These are phyloP conservation scores for Kodamaea laetipori DNA, from an alignment of 805 yeast species.

Conservation along the genomic window DNA sequence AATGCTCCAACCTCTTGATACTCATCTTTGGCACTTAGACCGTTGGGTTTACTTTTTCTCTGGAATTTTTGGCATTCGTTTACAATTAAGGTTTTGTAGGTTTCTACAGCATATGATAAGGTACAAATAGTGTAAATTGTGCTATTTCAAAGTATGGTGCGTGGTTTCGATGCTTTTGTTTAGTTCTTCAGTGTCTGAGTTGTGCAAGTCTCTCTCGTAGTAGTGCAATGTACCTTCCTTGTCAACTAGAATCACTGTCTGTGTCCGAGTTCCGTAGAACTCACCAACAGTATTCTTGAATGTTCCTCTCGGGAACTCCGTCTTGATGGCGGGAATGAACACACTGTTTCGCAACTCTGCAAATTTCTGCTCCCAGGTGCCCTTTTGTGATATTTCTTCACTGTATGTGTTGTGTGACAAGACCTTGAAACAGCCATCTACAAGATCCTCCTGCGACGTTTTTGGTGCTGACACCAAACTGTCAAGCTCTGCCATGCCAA, in stretches of 20 bases:
- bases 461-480: conserved; percentile 21
- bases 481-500: conserved; percentile 41
- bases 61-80: background rate
- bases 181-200: conserved; percentile 4
- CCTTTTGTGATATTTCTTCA: conserved; percentile 22
- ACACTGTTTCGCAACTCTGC: conserved; percentile 56
- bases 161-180: background rate
- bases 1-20: conserved; percentile 4
- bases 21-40: conserved; percentile 4
- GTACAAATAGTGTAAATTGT: too few relatives aligned
- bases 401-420: conserved; percentile 49
- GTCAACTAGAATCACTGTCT: conserved; percentile 69
- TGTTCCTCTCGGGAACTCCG: conserved; percentile 13
- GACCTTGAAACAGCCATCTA: conserved; percentile 54
- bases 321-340: conserved; percentile 68
- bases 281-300: conserved; percentile 37
- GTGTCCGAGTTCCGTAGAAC: conserved; percentile 86
- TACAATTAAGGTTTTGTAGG: background rate
- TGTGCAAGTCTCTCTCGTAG: conserved; percentile 51
- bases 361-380: conserved; percentile 23
- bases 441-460: conserved; percentile 41
- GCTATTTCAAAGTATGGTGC: background rate
- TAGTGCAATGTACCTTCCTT: conserved; percentile 54
- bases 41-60: background rate
- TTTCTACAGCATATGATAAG: background rate